Conservation (phyloP, 805 yeast genomes). For the Vanderwaltozyma tropicalis region DNA sequence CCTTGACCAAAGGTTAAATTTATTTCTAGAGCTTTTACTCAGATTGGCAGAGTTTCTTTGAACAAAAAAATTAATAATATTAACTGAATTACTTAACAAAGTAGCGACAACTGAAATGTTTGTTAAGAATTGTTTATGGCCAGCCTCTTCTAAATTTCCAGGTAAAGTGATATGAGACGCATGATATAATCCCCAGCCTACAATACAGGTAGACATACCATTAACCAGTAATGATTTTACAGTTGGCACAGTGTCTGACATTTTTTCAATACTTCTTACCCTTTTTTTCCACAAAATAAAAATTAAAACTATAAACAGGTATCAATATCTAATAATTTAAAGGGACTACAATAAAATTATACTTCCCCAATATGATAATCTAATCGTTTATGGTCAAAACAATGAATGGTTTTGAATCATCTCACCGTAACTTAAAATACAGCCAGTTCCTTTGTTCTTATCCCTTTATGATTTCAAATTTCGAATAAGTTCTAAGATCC, state of each 20-base stretch:
- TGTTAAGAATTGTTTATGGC: slow-evolving; percentile 65
- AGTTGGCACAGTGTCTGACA: slow-evolving; percentile 8
- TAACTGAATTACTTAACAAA: slow-evolving; percentile 33
- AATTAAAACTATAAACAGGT: too few relatives aligned
- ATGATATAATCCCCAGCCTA: slow-evolving; percentile 22
- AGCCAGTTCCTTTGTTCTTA: too few relatives aligned
- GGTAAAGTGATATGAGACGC: slow-evolving; percentile 35
- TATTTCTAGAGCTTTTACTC: background rate
- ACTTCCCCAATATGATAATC: too few relatives aligned
- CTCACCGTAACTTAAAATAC: too few relatives aligned
- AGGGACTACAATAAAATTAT: background rate
- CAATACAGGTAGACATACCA: slow-evolving; percentile 10
- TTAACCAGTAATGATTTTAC: slow-evolving; percentile 13
- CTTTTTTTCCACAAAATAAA: background rate
- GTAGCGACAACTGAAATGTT: slow-evolving; percentile 48
- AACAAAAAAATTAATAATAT: slow-evolving; percentile 29
- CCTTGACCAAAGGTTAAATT: slow-evolving; percentile 24
- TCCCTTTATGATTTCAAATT: too few relatives aligned
- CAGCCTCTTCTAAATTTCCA: slow-evolving; percentile 40
- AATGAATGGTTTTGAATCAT: too few relatives aligned
- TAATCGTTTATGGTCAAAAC: too few relatives aligned
- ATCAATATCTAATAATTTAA: background rate
- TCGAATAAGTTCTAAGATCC: too few relatives aligned
- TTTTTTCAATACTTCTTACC: background rate
- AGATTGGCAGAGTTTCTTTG: slow-evolving; percentile 3